phyloP scores from a whole-genome alignment of 140 eudicot genomes.

The Senecio squalidus region DNA sequence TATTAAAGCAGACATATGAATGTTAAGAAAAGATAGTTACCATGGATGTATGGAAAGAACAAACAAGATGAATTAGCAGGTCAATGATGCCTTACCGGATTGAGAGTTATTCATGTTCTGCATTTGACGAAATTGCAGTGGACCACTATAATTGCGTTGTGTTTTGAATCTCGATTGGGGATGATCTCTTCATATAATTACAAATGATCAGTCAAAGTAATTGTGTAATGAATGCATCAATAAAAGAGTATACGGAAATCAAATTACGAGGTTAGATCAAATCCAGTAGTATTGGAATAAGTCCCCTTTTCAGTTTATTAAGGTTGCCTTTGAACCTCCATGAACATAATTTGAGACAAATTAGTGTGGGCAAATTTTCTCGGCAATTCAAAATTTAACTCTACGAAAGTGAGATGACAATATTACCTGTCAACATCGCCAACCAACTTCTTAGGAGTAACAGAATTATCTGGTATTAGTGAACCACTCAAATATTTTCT shows the following conservation, averaged over 20 bases:
- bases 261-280: background rate
- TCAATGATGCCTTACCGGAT: conserved; percentile 37
- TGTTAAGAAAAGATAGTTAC: background rate
- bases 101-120: conserved; percentile 36
- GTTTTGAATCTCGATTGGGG: conserved; percentile 40
- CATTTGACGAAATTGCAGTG: conserved; percentile 67
- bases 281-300: background rate
- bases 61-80: conserved; percentile 4
- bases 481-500: conserved; percentile 66
- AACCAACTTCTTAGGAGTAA: conserved; percentile 41
- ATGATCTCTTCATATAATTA: conserved; percentile 51
- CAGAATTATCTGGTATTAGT: conserved; percentile 50
- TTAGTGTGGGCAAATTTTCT: no score
- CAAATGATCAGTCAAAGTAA: conserved; percentile 21
- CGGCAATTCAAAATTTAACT: conserved; percentile 1
- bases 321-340: conserved; percentile 1
- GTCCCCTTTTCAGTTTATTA: background rate
- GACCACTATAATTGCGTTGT: conserved; percentile 79
- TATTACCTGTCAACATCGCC: conserved; percentile 69
- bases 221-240: no score
- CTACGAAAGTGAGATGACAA: conserved; percentile 5
- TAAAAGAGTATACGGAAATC: background rate
- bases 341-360: background rate
- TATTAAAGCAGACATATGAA: background rate
- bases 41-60: background rate